Evolutionary conservation across 2,329 filamentous ascomycete species (phyloP), one percentile per base, ranked within the genome.

Genomic region (Fusarium abutilonis): DNA sequence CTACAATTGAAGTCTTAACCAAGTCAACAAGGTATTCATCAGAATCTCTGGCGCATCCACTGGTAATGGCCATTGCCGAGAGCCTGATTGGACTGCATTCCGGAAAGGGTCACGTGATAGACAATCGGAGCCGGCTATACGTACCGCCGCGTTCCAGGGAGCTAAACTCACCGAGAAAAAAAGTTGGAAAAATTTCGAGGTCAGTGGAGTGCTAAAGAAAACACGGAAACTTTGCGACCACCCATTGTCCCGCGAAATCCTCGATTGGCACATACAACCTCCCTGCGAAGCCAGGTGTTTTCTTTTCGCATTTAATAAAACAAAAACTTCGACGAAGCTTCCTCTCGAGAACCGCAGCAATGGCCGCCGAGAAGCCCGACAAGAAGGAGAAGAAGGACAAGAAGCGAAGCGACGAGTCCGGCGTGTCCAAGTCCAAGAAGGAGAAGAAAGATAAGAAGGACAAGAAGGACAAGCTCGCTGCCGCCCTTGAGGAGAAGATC

Each of bases 401-500:
- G 80, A 85, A 83, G 81, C 79, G 80, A 72, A 82, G 79, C 75
- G 83, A 85, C 57, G 79, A 78, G 51, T 78, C 81, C 53, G 83
- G 83, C 70, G 77, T 86, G 55, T 74, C 74, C 70, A 86, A 86
- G 76, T 69, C 77, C 66, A 82, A 84, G 74, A 83, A 84, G 77
- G 84, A 86, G 52, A 85, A 85, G 77, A 84, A 86, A 72, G 83
- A 84, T 31, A 90, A 90, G 82, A 89, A 87, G 77, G 81, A 82
- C 39, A 91, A 91, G 83, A 89, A 90, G 80, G 87, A 91, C 69
- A 90, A 90, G 85, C 85, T 87, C 59, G 84, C 80, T 43, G 83
- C 81, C 36, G 83, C 85, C 54, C 80, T 92, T 61, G 86, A 92
- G 69, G 84, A 87, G 69, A 86, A 89, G 73, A 76, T 89, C 57